Base-by-base conservation (phyloP, 108 stramenopile species). In the Cyclostephanos tholiformis region DNA sequence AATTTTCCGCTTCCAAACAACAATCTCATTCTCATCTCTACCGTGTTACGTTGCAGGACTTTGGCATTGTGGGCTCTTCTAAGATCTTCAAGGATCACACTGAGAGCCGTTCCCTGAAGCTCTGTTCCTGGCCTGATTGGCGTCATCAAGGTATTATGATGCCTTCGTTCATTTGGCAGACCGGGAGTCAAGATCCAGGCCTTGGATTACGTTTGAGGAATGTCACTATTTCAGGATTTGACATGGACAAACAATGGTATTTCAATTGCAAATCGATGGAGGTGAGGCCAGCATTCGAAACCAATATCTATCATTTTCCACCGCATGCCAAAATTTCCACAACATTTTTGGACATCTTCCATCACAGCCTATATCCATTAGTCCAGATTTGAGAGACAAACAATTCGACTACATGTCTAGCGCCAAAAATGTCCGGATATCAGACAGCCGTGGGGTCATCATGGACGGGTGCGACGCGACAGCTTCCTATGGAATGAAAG, bases 381-480 rank as follows among this genome's bases (percentile, higher is more conserved):
- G 46, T 70, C 55, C 69, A n/a, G 44, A 51, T 12, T 13, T 48
- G 55, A 72, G 63, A 19, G 80, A 81, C 39, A 39, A 38, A 13
- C 82, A 83, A 43, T 83, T 75, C 48, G 82, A 83, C 30, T 80
- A 83, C 51, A 75, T 60, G 13, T 35, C 78, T 2, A 75, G 74
- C 5, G 46, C 65, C 29, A 27, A 75, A 65, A 80, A 80, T 53
- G 75, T 83, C 23, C 66, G 65, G 16, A 43, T 83, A 27, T 44
- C 26, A 6, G 82, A 82, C 36, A 39, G 63, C 57, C 77, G 82
- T 44, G 74, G 69, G 13, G 20, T 67, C 4, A 61, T 70, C 1
- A 49, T 83, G 13, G 68, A 75, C 61, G 78, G 69, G 4, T 79
- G 78, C 41, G 38, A 38, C 26, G 74, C 73, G 13, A 9, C 74